These are phyloP conservation scores for Ramaria sp. DNA, from an alignment of 768 basidiomycete genomes.

Conservation along the genomic window DNA sequence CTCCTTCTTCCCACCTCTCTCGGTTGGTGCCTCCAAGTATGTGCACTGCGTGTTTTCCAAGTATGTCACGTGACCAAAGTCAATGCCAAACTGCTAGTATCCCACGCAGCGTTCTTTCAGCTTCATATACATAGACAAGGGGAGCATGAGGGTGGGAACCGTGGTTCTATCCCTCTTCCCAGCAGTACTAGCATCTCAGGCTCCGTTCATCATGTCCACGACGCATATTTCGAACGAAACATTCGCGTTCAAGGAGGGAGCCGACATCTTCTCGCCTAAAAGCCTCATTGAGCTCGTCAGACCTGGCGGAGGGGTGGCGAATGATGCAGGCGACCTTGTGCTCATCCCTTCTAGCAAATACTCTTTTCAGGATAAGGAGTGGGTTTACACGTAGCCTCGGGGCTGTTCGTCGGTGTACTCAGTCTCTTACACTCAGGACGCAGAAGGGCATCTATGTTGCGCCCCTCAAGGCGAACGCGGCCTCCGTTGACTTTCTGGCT, in stretches of 20 bases:
- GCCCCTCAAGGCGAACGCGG: conserved; percentile 40
- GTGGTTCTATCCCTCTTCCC: not conserved
- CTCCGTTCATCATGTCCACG: not conserved
- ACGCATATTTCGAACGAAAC: conserved; percentile 13
- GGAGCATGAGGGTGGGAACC: not conserved
- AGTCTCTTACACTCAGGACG: conserved; percentile 36
- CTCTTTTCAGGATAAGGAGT: conserved; percentile 68
- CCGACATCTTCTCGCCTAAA: conserved; percentile 57
- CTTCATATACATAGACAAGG: too few species aligned
- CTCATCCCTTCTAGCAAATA: conserved; percentile 58
- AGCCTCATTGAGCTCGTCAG: conserved; percentile 61
- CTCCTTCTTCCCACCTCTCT: too few species aligned
- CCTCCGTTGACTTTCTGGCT: conserved; percentile 40
- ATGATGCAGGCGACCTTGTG: conserved; percentile 56
- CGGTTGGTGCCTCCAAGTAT: too few species aligned
- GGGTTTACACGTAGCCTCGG: conserved; percentile 16
- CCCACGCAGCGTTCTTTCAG: too few species aligned
- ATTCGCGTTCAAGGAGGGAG: conserved; percentile 49
- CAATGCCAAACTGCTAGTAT: too few species aligned
- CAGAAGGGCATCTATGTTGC: conserved; percentile 56
- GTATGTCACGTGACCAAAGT: too few species aligned
- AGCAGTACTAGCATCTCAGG: conserved; percentile 1
- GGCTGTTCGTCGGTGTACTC: not conserved
- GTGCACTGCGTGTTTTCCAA: too few species aligned
- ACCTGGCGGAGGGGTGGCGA: conserved; percentile 57